These are phyloP conservation scores for Dictyostelium capitatum DNA, from an alignment of 78 protist genomes.

Conservation along the genomic window DNA sequence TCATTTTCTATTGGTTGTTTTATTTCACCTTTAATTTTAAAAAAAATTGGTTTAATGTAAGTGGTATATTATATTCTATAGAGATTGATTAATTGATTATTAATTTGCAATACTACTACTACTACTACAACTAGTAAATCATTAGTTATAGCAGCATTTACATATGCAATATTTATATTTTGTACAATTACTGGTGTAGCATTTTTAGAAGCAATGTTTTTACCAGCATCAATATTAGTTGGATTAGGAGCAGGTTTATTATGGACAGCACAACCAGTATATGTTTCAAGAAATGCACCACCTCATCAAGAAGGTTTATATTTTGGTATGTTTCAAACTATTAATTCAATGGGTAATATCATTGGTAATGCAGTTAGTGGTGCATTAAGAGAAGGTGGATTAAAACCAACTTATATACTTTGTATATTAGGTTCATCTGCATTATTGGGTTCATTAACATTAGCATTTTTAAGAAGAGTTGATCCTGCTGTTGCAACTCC, in stretches of 20 bases:
- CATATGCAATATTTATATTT: conserved; percentile 38
- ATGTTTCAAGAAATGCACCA: conserved; percentile 17
- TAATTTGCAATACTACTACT: too few relatives aligned
- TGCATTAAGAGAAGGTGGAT: not conserved
- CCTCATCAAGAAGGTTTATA: conserved; percentile 1
- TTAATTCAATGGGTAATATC: conserved; percentile 33
- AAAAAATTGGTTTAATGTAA: conserved; percentile 64
- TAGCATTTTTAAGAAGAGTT: conserved; percentile 10
- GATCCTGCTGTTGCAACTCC: not conserved
- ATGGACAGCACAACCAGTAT: conserved; percentile 59
- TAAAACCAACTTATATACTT: not conserved
- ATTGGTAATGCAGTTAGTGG: conserved; percentile 49
- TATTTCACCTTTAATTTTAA: conserved; percentile 30
- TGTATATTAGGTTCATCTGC: not conserved
- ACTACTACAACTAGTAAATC: conserved; percentile 40
- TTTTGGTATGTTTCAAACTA: conserved; percentile 19
- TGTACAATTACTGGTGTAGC: conserved; percentile 4
- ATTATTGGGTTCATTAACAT: not conserved
- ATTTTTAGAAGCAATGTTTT: not conserved
- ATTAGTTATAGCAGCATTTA: conserved; percentile 22
- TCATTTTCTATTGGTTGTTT: conserved; percentile 59
- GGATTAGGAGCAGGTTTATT: conserved; percentile 49
- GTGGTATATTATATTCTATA: too few relatives aligned
- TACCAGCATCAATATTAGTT: conserved; percentile 27
- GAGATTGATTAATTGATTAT: too few relatives aligned